Conservation (phyloP, 2,329 filamentous ascomycete genomes). For the Verticillium dahliae region DNA sequence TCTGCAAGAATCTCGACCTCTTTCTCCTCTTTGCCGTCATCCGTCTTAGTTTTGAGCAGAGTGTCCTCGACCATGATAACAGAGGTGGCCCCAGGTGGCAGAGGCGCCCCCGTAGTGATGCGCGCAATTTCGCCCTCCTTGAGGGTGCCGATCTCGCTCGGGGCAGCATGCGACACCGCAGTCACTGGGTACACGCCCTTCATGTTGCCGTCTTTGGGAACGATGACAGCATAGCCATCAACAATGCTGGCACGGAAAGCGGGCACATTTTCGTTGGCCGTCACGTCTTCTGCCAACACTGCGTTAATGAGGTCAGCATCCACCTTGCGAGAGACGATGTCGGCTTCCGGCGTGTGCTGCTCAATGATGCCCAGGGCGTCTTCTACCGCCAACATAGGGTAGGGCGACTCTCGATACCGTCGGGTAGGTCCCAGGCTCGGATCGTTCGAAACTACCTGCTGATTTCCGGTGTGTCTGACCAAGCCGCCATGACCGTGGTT, state of each 20-base stretch:
- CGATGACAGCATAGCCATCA: conserved; percentile 86
- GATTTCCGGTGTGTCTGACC: conserved; percentile 62
- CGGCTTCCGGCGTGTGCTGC: conserved; percentile 62
- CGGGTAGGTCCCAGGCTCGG: conserved; percentile 55
- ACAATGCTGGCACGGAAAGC: conserved; percentile 95
- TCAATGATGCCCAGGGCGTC: conserved; percentile 70
- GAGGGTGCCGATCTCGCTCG: conserved; percentile 58
- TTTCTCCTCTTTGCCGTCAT: conserved; percentile 77
- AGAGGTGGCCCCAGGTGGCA: conserved; percentile 81
- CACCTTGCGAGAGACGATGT: conserved; percentile 52
- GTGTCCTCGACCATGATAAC: conserved; percentile 99
- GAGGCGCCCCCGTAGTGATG: conserved; percentile 89
- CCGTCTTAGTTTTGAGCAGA: conserved; percentile 64
- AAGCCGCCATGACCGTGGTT: conserved; percentile 57
- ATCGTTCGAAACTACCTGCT: conserved; percentile 48
- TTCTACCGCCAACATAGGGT: conserved; percentile 82
- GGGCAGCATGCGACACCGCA: conserved; percentile 78
- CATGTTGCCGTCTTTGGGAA: conserved; percentile 53
- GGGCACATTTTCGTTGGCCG: conserved; percentile 75
- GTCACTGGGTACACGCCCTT: conserved; percentile 82
- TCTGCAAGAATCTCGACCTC: conserved; percentile 81
- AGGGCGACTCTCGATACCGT: conserved; percentile 79
- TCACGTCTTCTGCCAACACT: conserved; percentile 78
- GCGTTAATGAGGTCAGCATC: conserved; percentile 62
- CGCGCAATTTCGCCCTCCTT: conserved; percentile 72